phyloP scores from a whole-genome alignment of 352 stramenopile genomes.

The Globisporangium megalacanthum region DNA sequence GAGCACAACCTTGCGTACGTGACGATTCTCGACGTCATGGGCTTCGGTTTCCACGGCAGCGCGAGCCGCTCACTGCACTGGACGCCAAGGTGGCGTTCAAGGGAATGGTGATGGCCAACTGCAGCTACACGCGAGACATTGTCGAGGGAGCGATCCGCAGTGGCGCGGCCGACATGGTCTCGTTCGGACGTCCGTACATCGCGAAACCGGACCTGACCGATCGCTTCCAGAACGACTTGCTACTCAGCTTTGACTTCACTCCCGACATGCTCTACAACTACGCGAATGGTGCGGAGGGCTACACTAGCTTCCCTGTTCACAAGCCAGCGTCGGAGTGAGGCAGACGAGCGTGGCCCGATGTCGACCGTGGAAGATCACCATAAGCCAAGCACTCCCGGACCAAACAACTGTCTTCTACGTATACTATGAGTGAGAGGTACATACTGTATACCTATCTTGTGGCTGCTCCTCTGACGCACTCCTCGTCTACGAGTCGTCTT shows the following conservation, averaged over 20 bases:
- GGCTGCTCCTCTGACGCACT: not conserved
- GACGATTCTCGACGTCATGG: slow-evolving; percentile 49
- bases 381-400: too few species aligned
- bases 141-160: slow-evolving; percentile 46
- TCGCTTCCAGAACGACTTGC: slow-evolving; percentile 32
- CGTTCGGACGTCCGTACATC: slow-evolving; percentile 67
- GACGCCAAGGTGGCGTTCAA: slow-evolving; percentile 45
- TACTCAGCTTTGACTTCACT: not conserved
- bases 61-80: not conserved
- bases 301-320: slow-evolving; percentile 34
- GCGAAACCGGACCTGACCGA: slow-evolving; percentile 70
- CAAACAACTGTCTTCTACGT: not conserved
- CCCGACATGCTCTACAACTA: slow-evolving; percentile 39
- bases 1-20: slow-evolving; percentile 51
- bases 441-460: not conserved
- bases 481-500: not conserved
- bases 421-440: not conserved
- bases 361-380: not conserved
- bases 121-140: slow-evolving; percentile 43
- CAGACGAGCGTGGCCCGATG: too few species aligned
- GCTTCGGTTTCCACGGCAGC: slow-evolving; percentile 31
- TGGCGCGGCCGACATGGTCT: slow-evolving; percentile 50
- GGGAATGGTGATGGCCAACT: slow-evolving; percentile 43
- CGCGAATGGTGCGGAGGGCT: slow-evolving; percentile 36
- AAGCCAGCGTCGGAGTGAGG: not conserved